phyloP scores from a whole-genome alignment of 2,329 filamentous ascomycete species.

The Colletotrichum navitas region DNA sequence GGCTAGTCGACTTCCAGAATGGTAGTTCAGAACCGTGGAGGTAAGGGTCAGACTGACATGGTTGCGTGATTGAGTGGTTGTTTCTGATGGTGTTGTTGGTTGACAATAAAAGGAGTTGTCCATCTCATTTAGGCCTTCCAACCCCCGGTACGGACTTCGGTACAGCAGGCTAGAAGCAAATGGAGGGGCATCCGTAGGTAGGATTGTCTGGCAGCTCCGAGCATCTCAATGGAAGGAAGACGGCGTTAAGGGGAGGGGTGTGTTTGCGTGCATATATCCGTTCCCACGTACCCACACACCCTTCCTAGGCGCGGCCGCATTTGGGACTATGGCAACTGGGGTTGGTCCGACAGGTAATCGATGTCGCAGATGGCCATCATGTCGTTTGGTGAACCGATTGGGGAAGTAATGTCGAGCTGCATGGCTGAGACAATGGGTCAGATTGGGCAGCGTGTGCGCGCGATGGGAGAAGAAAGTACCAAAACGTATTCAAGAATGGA shows the following conservation, averaged over 20 bases:
- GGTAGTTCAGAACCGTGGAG: background rate
- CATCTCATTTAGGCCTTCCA: slow-evolving; percentile 3
- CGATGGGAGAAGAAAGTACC: slow-evolving; percentile 28
- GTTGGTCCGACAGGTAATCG: slow-evolving; percentile 14
- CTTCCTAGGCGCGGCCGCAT: slow-evolving; percentile 14
- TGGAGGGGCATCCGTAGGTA: background rate
- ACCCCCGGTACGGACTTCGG: slow-evolving; percentile 12
- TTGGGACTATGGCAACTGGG: background rate
- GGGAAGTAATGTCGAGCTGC: slow-evolving; percentile 32
- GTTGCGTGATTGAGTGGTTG: background rate
- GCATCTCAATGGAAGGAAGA: background rate
- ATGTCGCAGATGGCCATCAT: slow-evolving; percentile 24
- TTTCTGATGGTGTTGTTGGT: background rate
- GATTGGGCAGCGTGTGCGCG: slow-evolving; percentile 21
- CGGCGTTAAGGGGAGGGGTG: background rate
- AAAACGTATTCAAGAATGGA: slow-evolving; percentile 17
- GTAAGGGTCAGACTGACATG: background rate
- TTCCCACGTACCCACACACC: background rate
- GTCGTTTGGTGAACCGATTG: slow-evolving; percentile 14
- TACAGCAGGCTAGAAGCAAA: slow-evolving; percentile 7
- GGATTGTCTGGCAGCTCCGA: background rate
- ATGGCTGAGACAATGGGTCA: slow-evolving; percentile 40
- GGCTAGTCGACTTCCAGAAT: slow-evolving; percentile 11
- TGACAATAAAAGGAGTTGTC: background rate
- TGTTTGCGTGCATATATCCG: background rate